These are phyloP conservation scores for Penicillium bialowiezense DNA, from an alignment of 495 filamentous ascomycete species.

Conservation along the genomic window DNA sequence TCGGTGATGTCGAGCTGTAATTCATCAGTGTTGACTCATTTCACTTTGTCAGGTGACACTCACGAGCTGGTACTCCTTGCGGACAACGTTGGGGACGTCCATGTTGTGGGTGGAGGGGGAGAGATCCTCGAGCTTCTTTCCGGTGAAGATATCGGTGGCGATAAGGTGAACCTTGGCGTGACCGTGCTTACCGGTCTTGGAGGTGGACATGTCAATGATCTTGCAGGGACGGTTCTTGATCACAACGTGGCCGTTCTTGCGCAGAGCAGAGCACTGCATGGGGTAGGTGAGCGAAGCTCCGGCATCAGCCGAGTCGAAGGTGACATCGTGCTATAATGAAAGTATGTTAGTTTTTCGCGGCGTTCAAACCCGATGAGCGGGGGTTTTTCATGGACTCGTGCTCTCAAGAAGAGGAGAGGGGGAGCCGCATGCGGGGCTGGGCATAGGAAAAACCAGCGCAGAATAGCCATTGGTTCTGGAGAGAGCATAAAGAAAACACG, in stretches of 20 bases:
- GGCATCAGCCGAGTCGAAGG: slow-evolving; percentile 88
- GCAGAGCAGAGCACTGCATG: slow-evolving; percentile 98
- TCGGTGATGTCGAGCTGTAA: slow-evolving; percentile 79
- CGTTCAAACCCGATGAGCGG: neutral
- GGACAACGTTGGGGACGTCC: slow-evolving; percentile 92
- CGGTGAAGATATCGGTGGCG: slow-evolving; percentile 97
- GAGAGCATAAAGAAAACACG: slow-evolving; percentile 7
- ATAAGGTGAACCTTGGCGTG: slow-evolving; percentile 99
- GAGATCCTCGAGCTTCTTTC: slow-evolving; percentile 99
- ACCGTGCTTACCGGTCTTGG: slow-evolving; percentile 99
- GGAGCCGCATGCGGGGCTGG: slow-evolving; percentile 38
- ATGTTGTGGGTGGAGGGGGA: slow-evolving; percentile 99
- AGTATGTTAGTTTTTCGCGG: slow-evolving; percentile 6
- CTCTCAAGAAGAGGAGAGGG: slow-evolving; percentile 23
- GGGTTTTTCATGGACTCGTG: slow-evolving; percentile 11
- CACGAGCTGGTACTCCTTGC: slow-evolving; percentile 90
- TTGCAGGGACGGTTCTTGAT: slow-evolving; percentile 99
- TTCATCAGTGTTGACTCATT: neutral
- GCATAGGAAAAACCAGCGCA: slow-evolving; percentile 14
- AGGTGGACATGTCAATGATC: slow-evolving; percentile 99
- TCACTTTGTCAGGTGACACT: slow-evolving; percentile 33
- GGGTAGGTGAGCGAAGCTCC: slow-evolving; percentile 92
- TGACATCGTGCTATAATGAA: slow-evolving; percentile 71
- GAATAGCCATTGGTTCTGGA: slow-evolving; percentile 7
- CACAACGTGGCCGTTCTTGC: slow-evolving; percentile 97